These are phyloP conservation scores for Ampelocalamus luodianensis DNA, from an alignment of 176 grass and related monocot genomes.

Conservation along the genomic window DNA sequence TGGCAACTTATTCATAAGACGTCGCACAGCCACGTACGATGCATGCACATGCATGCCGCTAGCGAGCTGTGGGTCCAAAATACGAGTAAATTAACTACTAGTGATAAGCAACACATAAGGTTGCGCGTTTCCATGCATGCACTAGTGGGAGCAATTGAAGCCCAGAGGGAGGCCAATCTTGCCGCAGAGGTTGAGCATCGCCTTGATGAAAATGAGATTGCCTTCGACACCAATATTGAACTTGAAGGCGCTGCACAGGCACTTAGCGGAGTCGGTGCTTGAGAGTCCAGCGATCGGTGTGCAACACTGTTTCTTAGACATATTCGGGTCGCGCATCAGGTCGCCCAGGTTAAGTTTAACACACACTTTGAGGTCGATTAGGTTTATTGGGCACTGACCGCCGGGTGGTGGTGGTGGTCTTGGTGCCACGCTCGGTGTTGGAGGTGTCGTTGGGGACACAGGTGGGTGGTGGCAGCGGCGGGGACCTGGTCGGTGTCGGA, in stretches of 20 bases:
- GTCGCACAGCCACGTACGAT: too few species aligned
- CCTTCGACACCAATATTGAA: too few species aligned
- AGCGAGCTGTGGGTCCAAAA: too few species aligned
- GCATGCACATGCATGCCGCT: too few species aligned
- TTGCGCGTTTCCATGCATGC: too few species aligned
- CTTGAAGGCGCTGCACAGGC: background rate
- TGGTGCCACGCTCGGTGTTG: background rate
- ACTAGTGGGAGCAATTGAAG: too few species aligned
- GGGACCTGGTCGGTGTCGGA: too few species aligned
- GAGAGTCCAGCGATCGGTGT: background rate
- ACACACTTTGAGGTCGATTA: background rate
- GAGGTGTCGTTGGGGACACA: too few species aligned
- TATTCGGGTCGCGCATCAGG: fast-evolving
- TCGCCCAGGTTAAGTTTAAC: background rate
- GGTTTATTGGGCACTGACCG: background rate
- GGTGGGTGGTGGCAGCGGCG: too few species aligned
- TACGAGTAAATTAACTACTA: too few species aligned
- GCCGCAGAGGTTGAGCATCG: fast-evolving
- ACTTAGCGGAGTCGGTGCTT: background rate
- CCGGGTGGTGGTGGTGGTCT: background rate
- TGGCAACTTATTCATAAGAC: background rate
- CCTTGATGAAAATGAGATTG: fast-evolving
- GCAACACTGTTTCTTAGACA: background rate
- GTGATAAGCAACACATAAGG: too few species aligned
- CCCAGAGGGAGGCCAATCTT: too few species aligned